phyloP scores from a whole-genome alignment of 2,329 filamentous ascomycete genomes.

The Zalaria obscura region DNA sequence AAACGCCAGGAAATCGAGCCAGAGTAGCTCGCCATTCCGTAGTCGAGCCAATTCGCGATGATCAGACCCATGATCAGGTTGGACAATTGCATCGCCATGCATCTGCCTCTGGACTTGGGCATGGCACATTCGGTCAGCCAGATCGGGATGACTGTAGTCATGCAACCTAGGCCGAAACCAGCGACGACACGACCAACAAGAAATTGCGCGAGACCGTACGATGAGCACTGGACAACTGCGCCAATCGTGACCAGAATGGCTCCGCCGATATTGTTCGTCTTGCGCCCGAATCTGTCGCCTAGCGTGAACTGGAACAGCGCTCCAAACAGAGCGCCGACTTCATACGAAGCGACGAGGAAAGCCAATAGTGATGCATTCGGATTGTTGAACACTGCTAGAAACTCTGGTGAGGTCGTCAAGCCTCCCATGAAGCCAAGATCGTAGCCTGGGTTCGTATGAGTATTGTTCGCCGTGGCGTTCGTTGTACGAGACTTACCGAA shows the following conservation, averaged over 20 bases:
- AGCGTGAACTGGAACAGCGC: slow-evolving; percentile 11
- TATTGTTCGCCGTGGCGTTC: not conserved
- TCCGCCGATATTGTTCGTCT: slow-evolving; percentile 33
- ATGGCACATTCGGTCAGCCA: slow-evolving; percentile 38
- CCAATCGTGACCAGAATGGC: slow-evolving; percentile 35
- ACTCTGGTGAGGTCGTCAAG: slow-evolving; percentile 1
- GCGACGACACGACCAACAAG: slow-evolving; percentile 39
- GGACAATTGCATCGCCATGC: slow-evolving; percentile 39
- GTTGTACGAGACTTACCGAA: not conserved
- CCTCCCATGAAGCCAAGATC: slow-evolving; percentile 24
- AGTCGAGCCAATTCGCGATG: slow-evolving; percentile 35
- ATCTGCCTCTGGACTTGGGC: slow-evolving; percentile 32
- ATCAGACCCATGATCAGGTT: slow-evolving; percentile 36
- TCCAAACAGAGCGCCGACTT: slow-evolving; percentile 14
- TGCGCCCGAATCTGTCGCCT: slow-evolving; percentile 34
- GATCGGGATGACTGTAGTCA: slow-evolving; percentile 36
- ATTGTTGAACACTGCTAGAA: slow-evolving; percentile 8
- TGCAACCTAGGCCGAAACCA: slow-evolving; percentile 38
- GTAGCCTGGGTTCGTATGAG: not conserved
- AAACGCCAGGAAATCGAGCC: slow-evolving; percentile 35
- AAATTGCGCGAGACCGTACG: slow-evolving; percentile 29
- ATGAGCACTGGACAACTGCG: slow-evolving; percentile 30
- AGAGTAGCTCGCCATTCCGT: slow-evolving; percentile 19
- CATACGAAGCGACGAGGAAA: slow-evolving; percentile 13
- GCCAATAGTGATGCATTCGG: slow-evolving; percentile 11